These are phyloP conservation scores for Neurospora sp. DNA, from an alignment of 2,329 filamentous ascomycete species.

Conservation along the genomic window DNA sequence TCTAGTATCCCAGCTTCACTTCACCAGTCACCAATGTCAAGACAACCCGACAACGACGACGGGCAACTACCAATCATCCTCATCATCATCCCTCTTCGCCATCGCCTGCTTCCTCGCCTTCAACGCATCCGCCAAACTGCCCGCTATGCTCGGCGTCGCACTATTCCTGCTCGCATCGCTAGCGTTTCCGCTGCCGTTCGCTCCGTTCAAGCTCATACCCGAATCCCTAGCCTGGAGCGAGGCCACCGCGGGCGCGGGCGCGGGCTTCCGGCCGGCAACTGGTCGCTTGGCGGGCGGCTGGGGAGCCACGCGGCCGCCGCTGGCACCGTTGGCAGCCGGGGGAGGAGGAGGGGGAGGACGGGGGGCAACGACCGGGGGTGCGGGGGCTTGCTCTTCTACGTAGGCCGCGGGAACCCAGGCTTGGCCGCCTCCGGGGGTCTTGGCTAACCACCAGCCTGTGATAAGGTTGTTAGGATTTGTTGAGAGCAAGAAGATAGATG, in stretches of 20 bases:
- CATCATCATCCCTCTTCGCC: constrained; percentile 58
- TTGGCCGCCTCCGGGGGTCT: constrained; percentile 59
- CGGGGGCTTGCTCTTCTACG: constrained; percentile 70
- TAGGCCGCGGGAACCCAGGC: constrained; percentile 95
- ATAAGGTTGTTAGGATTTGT: constrained; percentile 18
- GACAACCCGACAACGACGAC: neutral
- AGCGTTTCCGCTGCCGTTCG: constrained; percentile 28
- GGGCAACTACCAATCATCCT: constrained; percentile 51
- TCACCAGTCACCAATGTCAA: too few species aligned
- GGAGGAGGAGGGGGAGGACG: constrained; percentile 56
- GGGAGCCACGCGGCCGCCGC: constrained; percentile 57
- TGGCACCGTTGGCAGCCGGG: constrained; percentile 68
- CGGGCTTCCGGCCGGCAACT: constrained; percentile 58
- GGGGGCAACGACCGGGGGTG: constrained; percentile 48
- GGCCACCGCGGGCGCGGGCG: constrained; percentile 34
- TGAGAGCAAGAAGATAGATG: neutral
- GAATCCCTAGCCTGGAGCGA: constrained; percentile 63
- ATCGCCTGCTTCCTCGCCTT: constrained; percentile 67
- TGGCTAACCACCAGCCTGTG: constrained; percentile 91
- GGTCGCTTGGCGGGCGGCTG: constrained; percentile 66
- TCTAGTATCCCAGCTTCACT: too few species aligned
- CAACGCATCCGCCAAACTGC: constrained; percentile 70
- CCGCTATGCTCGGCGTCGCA: constrained; percentile 62
- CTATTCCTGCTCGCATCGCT: constrained; percentile 54
- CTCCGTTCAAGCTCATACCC: constrained; percentile 50